Evolutionary conservation across 768 basidiomycete species (phyloP), one percentile per base, ranked within the genome.

Genomic region (Podaxis mareebaensis): DNA sequence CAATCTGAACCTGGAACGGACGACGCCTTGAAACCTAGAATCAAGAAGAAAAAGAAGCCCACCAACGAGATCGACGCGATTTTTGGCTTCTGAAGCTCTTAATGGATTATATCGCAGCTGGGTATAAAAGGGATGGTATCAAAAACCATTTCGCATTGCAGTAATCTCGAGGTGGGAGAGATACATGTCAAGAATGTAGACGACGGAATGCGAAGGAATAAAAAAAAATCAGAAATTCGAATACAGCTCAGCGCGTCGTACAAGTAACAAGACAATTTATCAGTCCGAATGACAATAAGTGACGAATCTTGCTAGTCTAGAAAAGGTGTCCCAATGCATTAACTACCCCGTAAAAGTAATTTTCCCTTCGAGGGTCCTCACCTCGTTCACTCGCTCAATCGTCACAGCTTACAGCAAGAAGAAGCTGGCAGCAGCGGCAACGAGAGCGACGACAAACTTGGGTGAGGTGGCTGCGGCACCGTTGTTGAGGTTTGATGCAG

Each of bases 51-150:
- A 65, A 82, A 77, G 70, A 74, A 71, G 63, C 73, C 71, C 48
- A 75, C 67, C 59, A 81, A 90, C 66, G 89, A 89, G 68, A 90
- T 90, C 40, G 89, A 90, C 66, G 83, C 82, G n/a, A 89, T 90
- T 22, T 90, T 90, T 70, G 84, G 81, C 0, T 78, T 73, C 60
- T 77, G 64, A 65, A 40, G 30, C 52, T 26, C 5, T 28, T 51
- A 39, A 7, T 65, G 60, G 58, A 61, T 48, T 36, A 7, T 65
- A 53, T 12, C 60, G 66, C 55, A 49, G 64, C 64, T 56, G 64
- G 60, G 39, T 67, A 40, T 53, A 54, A 66, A 66, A 64, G 59
- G 64, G 59, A 63, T 69, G 61, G 55, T 59, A 60, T 59, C 56
- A 67, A 68, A 65, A 60, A 54, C 65, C 63, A 39, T 52, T 44